Evolutionary conservation across 108 stramenopile species (phyloP), one percentile per base, ranked within the genome.

Genomic region (Pseudonitzschia pungens): DNA sequence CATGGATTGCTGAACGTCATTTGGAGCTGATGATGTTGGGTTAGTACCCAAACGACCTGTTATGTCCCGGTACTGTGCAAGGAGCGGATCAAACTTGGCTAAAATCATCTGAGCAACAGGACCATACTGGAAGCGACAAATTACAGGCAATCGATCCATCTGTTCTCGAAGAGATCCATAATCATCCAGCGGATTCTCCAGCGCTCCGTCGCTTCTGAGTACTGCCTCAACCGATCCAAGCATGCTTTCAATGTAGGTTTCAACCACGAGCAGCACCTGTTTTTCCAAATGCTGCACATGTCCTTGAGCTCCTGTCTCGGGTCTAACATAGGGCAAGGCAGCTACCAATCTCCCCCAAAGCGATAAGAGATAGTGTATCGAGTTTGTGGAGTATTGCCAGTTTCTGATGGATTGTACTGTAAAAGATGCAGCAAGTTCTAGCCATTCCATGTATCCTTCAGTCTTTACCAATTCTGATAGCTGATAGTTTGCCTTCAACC

Each of bases 401-500:
- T 98, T 96, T 72, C 89, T 81, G 50, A 98, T 91, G 15, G 94
- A 93, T 73, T 94, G 86, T 20, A 96, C 90, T 10, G 98, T 97
- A 74, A 99, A 97, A 16, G 79, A 83, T 10, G 96, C 87, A 24
- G 96, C 91, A 52, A 96, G 87, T 32, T 94, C 92, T 21, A 98
- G 75, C 96, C 96, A 99, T 79, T 98, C 97, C 74, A 92, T 65
- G 78, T 96, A 99, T 12, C 96, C 96, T 21, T 92, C 92, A 33
- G 92, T 78, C 69, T 96, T 96, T 42, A 99, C 96, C 26, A 97
- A 80, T 77, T 98, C 98, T 67, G 86, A 89, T 21, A 99, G 88
- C 74, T 99, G 98, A 74, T 97, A 99, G 81, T 96, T 98, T 22
- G 96, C 92, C 88, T 99, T 99, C 53, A 99, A 82, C 44, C 97